Percentiles rank a stretch among this genome's conserved stretches.
Evolutionary conservation across 352 stramenopile genomes (phyloP).

Genomic region (Globisporangium ultimum): DNA sequence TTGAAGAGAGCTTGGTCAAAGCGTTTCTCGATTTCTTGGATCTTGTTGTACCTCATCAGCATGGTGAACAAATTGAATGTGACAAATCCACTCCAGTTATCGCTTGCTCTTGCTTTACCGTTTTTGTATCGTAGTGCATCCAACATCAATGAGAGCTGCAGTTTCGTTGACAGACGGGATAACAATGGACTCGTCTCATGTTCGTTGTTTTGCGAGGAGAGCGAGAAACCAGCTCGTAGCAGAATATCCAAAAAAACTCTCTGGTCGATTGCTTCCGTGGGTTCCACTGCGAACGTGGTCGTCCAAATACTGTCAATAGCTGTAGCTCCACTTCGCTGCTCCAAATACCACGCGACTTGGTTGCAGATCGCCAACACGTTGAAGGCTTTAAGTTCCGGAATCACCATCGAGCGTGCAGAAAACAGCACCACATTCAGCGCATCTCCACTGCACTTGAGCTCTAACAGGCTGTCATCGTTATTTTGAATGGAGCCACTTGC

Average conservation of each 20-base stretch:
- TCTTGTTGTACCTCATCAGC: constrained; percentile 35
- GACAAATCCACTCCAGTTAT: constrained; percentile 12
- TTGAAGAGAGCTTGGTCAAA: constrained; percentile 42
- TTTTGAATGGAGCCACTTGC: background rate
- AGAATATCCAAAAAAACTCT: constrained; percentile 42
- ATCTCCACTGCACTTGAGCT: constrained; percentile 35
- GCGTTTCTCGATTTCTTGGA: constrained; percentile 46
- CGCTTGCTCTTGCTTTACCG: constrained; percentile 13
- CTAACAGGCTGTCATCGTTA: constrained; percentile 23
- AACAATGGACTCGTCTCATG: constrained; percentile 6
- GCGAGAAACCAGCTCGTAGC: constrained; percentile 31
- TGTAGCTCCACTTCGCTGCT: constrained; percentile 25
- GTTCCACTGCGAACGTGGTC: constrained; percentile 33
- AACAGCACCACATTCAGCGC: constrained; percentile 25
- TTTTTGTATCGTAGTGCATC: constrained; percentile 40
- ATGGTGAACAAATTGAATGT: constrained; percentile 47
- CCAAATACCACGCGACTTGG: constrained; percentile 29
- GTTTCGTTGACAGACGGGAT: constrained; percentile 25
- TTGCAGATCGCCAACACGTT: constrained; percentile 24
- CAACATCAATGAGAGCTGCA: constrained; percentile 37
- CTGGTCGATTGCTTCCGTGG: constrained; percentile 30
- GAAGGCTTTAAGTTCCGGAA: constrained; percentile 34
- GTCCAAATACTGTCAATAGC: constrained; percentile 43
- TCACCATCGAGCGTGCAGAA: constrained; percentile 8
- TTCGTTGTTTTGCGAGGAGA: background rate